Evolutionary conservation across 805 yeast species (phyloP).

Genomic region (Hanseniaspora meyeri): DNA sequence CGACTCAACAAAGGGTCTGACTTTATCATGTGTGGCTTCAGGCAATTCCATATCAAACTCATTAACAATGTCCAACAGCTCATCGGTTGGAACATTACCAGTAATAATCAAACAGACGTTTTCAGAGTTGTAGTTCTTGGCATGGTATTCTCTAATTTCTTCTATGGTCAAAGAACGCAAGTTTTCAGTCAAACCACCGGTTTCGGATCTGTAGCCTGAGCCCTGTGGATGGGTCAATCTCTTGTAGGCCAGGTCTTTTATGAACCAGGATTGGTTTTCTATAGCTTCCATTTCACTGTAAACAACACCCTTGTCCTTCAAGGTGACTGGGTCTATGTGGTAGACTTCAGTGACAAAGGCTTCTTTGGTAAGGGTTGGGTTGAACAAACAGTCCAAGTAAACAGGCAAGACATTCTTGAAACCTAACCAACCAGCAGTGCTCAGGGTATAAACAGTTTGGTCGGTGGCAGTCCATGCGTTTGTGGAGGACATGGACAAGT

Average conservation of each 20-base stretch:
- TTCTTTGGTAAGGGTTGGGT: conserved; percentile 78
- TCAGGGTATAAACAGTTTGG: conserved; percentile 83
- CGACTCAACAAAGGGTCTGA: conserved; percentile 72
- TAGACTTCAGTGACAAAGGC: conserved; percentile 91
- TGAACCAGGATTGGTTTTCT: conserved; percentile 64
- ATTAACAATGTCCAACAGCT: conserved; percentile 47
- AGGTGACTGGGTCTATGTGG: conserved; percentile 78
- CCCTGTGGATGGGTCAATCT: conserved; percentile 40
- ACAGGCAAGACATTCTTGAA: conserved; percentile 73
- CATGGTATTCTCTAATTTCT: conserved; percentile 66
- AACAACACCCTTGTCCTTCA: conserved; percentile 87
- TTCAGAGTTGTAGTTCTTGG: conserved; percentile 60
- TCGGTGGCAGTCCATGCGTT: conserved; percentile 97
- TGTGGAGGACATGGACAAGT: conserved; percentile 69
- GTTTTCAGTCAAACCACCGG: conserved; percentile 79
- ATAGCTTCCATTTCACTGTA: conserved; percentile 94
- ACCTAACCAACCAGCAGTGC: conserved; percentile 95
- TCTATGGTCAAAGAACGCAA: conserved; percentile 61
- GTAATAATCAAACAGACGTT: conserved; percentile 71
- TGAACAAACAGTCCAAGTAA: conserved; percentile 72
- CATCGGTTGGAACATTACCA: conserved; percentile 74
- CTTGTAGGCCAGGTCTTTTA: conserved; percentile 48
- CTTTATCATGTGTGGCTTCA: conserved; percentile 24
- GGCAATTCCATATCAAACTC: conserved; percentile 51
- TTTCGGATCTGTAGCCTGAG: conserved; percentile 83